Percentiles rank a stretch among this genome's conserved stretches.
Evolutionary conservation across 1,284 basidiomycete species (phyloP).

Genomic region (Fomes fomentarius): DNA sequence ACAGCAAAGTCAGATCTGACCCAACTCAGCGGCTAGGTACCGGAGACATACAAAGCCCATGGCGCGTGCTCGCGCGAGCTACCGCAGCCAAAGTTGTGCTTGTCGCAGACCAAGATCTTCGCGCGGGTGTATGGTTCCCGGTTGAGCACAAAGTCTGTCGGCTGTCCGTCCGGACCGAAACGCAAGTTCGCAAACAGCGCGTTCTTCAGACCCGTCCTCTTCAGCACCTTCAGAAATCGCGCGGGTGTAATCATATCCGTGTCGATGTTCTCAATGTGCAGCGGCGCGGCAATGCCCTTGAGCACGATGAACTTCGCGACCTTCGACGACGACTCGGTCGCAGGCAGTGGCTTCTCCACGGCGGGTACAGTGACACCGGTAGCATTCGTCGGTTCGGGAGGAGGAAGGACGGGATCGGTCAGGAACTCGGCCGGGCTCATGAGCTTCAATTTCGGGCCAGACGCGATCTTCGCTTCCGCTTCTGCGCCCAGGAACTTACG

Average conservation of each 20-base stretch:
- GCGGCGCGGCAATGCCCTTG: slow-evolving; percentile 86
- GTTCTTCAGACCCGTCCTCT: slow-evolving; percentile 90
- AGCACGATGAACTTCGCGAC: slow-evolving; percentile 81
- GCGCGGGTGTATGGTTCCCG: slow-evolving; percentile 81
- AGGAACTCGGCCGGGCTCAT: slow-evolving; percentile 76
- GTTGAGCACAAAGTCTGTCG: slow-evolving; percentile 91
- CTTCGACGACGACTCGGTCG: slow-evolving; percentile 58
- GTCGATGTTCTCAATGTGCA: slow-evolving; percentile 92
- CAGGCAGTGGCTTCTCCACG: slow-evolving; percentile 44
- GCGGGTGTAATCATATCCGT: slow-evolving; percentile 98
- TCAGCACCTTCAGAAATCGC: slow-evolving; percentile 94
- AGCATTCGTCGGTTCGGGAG: slow-evolving; percentile 56
- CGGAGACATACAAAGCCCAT: slow-evolving; percentile 82
- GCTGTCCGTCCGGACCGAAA: slow-evolving; percentile 76
- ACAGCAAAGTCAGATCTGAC: slow-evolving; percentile 3
- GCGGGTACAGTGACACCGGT: slow-evolving; percentile 37
- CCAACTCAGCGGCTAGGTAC: not conserved
- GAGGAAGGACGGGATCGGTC: slow-evolving; percentile 71
- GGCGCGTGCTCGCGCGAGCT: slow-evolving; percentile 95
- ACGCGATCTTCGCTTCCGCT: slow-evolving; percentile 46
- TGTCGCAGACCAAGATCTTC: slow-evolving; percentile 88
- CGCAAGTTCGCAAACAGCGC: slow-evolving; percentile 89
- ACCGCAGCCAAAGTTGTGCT: slow-evolving; percentile 94
- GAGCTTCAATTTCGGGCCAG: slow-evolving; percentile 65
- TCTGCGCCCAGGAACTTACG: slow-evolving; percentile 73